Evolutionary conservation across 2,329 filamentous ascomycete species (phyloP), one percentile per base, ranked within the genome.

Genomic region (Aspergillus sp.): DNA sequence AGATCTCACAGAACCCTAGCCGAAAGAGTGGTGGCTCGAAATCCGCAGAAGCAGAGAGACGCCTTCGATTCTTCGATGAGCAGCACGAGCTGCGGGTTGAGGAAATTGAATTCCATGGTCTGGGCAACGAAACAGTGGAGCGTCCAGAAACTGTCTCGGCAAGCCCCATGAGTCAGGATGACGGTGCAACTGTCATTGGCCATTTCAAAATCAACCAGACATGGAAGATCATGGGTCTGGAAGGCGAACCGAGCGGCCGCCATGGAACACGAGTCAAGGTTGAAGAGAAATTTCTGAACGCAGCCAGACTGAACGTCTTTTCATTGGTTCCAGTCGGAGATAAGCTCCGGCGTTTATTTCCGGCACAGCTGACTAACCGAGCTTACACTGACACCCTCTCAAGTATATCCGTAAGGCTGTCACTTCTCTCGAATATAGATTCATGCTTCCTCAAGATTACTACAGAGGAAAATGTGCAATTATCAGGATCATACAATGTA

Each of bases 281-380:
- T 23, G 45, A 38, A 46, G 54, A 38, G 23, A 48, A 47, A 47
- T 17, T 22, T 47, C 45, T 47, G 19, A 47, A 47, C n/a, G 23
- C 22, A 50, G 9, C 34, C 34, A 41, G 13, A 41, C 13, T 41
- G 8, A 15, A 41, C 34, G 3, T 5, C 34, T 41, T 31, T 23
- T 17, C 23, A 50, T 45, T 54, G 52, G 34, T 23, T 54, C 17
- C 34, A 28, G 22, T 4, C 52, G 52, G 52, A 54, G 52, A 54
- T 54, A 54, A 54, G 52, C 52, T 54, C 31, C 52, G 52, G 52
- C 23, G 34, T 54, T 45, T 41, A 23, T 34, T 31, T 38, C 49
- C 28, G 49, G 2, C 11, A 25, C n/a, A 25, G n/a, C 45, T 47
- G n/a, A 19, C n/a, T 41, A 41, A 41, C 34, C 34, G 15, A 41